Evolutionary conservation across 768 basidiomycete genomes (phyloP).

Genomic region (Suillus decipiens): DNA sequence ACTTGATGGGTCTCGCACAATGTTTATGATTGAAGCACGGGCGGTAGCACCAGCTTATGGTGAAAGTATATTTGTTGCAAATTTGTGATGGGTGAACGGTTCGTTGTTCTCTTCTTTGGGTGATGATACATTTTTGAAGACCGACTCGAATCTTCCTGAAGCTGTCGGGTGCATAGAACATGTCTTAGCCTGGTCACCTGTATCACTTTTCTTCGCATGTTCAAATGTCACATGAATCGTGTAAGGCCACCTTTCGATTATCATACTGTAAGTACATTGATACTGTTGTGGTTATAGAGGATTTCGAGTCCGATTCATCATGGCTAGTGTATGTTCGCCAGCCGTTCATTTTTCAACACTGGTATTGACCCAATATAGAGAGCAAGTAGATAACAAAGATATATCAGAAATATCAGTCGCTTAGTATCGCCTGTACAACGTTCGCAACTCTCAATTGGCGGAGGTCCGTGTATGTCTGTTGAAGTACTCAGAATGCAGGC

Average conservation of each 20-base stretch:
- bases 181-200: no score
- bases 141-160: no score
- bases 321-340: background rate
- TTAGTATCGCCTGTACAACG: conserved; percentile 91
- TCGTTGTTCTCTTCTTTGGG: no score
- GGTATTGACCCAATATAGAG: background rate
- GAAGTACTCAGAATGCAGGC: conserved; percentile 2
- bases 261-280: background rate
- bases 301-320: no score
- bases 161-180: background rate
- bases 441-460: conserved; percentile 88
- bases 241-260: background rate
- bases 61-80: no score
- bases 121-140: no score
- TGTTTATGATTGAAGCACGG: no score
- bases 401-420: conserved; percentile 46
- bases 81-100: no score
- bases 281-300: no score
- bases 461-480: conserved; percentile 93
- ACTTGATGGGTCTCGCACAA: no score
- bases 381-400: conserved; percentile 3
- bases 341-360: background rate
- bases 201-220: background rate
- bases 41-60: no score
- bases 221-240: background rate